phyloP scores from a whole-genome alignment of 2,329 filamentous ascomycete species.

The Emmonsiellopsis sp. region DNA sequence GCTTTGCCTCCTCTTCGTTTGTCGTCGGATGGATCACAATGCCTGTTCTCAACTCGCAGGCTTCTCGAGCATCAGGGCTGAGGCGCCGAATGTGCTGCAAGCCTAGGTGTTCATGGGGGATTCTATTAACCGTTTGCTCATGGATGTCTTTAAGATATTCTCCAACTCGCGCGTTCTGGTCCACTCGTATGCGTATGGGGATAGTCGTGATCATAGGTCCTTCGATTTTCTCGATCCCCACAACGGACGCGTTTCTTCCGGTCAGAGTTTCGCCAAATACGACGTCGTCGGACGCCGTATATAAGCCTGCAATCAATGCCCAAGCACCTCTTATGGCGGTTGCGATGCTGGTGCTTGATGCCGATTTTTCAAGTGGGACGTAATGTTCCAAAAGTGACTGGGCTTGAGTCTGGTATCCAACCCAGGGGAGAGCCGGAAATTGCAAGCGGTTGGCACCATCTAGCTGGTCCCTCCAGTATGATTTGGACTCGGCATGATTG shows the following conservation, averaged over 20 bases:
- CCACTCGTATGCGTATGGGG: constrained; percentile 28
- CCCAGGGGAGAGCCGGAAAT: constrained; percentile 40
- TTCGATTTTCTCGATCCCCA: constrained; percentile 32
- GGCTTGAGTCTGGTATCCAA: constrained; percentile 37
- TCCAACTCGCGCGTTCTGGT: constrained; percentile 22
- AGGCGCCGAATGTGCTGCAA: constrained; percentile 41
- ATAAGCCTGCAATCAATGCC: constrained; percentile 27
- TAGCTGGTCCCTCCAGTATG: constrained; percentile 41
- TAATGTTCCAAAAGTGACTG: constrained; percentile 21
- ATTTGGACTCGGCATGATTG: constrained; percentile 32
- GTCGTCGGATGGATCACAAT: constrained; percentile 14
- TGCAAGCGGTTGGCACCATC: constrained; percentile 33
- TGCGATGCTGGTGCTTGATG: constrained; percentile 24
- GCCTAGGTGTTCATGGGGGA: constrained; percentile 51
- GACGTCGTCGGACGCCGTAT: constrained; percentile 29
- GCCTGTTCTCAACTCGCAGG: constrained; percentile 27
- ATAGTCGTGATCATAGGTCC: constrained; percentile 37
- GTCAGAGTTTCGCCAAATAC: constrained; percentile 36
- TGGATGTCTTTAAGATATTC: constrained; percentile 48
- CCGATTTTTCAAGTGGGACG: constrained; percentile 19
- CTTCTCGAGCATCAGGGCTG: constrained; percentile 34
- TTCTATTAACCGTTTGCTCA: constrained; percentile 38
- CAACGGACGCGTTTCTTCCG: constrained; percentile 29
- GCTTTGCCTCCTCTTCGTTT: constrained; percentile 7
- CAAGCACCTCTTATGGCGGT: constrained; percentile 32